Evolutionary conservation across 1,139 yeast species (phyloP).

Genomic region (Ashbya aceris): DNA sequence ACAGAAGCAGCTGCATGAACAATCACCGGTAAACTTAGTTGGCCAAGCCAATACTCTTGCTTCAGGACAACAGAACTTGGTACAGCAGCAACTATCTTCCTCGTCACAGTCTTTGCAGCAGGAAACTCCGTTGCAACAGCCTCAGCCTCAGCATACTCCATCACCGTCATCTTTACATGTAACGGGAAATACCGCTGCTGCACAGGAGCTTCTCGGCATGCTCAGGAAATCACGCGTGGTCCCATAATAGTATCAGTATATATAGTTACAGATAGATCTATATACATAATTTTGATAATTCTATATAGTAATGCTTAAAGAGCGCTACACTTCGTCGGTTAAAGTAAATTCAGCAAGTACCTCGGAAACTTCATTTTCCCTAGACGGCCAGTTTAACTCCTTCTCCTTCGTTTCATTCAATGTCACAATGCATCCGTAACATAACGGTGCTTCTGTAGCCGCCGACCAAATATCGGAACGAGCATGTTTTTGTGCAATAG

Average conservation of each 20-base stretch:
- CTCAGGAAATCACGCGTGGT: slow-evolving; percentile 10
- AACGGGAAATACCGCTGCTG: slow-evolving; percentile 3
- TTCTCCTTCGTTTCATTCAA: slow-evolving; percentile 38
- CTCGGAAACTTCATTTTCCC: slow-evolving; percentile 28
- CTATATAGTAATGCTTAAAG: background rate
- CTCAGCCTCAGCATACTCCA: no score
- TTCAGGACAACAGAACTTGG: background rate
- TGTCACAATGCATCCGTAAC: slow-evolving; percentile 74
- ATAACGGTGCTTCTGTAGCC: slow-evolving; percentile 34
- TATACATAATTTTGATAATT: background rate
- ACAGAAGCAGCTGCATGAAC: background rate
- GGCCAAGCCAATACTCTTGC: background rate
- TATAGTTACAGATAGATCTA: background rate
- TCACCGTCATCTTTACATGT: background rate
- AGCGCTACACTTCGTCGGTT: slow-evolving; percentile 32
- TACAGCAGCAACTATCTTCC: background rate
- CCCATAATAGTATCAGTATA: background rate
- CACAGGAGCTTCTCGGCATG: slow-evolving; percentile 13
- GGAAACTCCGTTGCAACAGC: background rate
- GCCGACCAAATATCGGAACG: slow-evolving; percentile 13
- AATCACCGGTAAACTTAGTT: background rate
- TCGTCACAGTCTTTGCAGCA: no score
- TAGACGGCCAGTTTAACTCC: slow-evolving; percentile 48
- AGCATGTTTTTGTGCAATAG: slow-evolving; percentile 11
- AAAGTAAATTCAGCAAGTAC: slow-evolving; percentile 45